Base-by-base conservation (phyloP, 768 basidiomycete genomes). In the Russula lepida region DNA sequence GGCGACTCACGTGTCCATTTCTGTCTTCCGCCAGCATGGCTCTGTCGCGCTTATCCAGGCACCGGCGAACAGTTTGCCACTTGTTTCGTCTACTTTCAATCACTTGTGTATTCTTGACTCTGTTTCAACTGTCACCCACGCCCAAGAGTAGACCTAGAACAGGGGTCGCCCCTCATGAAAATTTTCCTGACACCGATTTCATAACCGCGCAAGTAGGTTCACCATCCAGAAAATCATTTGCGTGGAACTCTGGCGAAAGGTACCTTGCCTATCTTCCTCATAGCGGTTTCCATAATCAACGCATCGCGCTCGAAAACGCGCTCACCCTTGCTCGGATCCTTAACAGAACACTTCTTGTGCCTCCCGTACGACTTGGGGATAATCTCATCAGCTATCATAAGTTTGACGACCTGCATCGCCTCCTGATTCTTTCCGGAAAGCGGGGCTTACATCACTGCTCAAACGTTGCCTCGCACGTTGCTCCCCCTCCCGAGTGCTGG, bases 261-360 rank as follows among this genome's bases (percentile, higher is more conserved):
- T 92, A 80, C 70, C 72, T 93, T 21, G 77, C 88, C 21, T 92
- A 89, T 70, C 76, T 92, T 21, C 89, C 90, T 13, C 89, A 92
- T 70, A 89, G 87, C 64, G 88, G 89, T 3, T 86, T 89, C 65
- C 88, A 92, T 72, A 92, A 90, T 71, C 89, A 92, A 73, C 84
- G 89, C 35, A 90, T 93, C 65, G 85, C 88, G 19, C 79, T 93
- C 62, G 88, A 92, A 73, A 93, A 93, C 67, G 91, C 88, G 3
- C 78, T 92, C 21, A 76, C 85, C n/a, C 79, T 92, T 54, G 78
- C 89, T 1, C 76, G 73, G 61, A 69, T 86, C 32, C 79, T 90
- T 61, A 84, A 86, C 73, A 85, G 89, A 62, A 93, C 89, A 12
- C 77, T 92, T 33, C 80, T 92, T 64, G 74, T 91, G 33, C 89